These are phyloP conservation scores for Epichloe sp. DNA, from an alignment of 2,329 filamentous ascomycete genomes.

Conservation along the genomic window DNA sequence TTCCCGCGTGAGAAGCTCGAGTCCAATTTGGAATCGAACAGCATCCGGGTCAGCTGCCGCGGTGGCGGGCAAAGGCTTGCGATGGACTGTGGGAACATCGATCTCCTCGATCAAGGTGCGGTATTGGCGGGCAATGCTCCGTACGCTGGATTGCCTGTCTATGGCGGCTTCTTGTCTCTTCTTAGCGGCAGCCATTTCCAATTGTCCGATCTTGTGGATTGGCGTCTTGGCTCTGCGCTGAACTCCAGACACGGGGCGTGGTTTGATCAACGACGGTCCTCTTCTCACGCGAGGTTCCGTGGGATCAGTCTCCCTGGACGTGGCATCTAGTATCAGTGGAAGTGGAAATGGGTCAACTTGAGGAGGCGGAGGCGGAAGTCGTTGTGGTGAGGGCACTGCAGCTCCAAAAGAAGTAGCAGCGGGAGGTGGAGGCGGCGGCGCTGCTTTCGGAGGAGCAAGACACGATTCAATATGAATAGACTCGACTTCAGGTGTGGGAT, in stretches of 20 bases:
- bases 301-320: constrained; percentile 1
- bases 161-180: constrained; percentile 10
- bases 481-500: neutral
- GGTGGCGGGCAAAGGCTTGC: constrained; percentile 1
- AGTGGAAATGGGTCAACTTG: neutral
- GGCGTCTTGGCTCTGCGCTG: constrained; percentile 36
- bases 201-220: constrained; percentile 34
- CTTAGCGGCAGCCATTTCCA: constrained; percentile 23
- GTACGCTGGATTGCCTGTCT: constrained; percentile 28
- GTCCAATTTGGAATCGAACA: constrained; percentile 34
- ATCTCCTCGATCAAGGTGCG: constrained; percentile 28
- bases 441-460: neutral
- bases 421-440: neutral
- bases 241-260: neutral
- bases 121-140: constrained; percentile 39
- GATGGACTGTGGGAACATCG: constrained; percentile 20
- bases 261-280: constrained; percentile 3
- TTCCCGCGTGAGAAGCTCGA: constrained; percentile 37
- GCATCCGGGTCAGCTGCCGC: constrained; percentile 15
- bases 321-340: neutral
- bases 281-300: neutral
- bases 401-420: neutral
- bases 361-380: neutral
- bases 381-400: neutral
- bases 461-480: neutral